Conservation (phyloP, 139 green algal species). For the Zygnema cylindricum region DNA sequence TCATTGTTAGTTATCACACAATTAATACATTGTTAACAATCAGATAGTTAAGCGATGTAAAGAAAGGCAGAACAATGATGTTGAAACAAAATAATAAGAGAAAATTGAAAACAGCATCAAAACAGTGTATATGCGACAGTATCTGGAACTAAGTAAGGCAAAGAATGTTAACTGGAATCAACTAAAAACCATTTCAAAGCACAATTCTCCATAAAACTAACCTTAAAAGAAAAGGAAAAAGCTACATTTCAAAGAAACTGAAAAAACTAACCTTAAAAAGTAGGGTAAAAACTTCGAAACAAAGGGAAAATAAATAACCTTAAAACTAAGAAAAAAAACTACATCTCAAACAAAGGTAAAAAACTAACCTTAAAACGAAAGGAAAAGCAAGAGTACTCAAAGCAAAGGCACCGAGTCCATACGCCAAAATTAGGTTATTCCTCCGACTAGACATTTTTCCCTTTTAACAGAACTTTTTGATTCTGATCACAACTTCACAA, state of each 20-base stretch:
- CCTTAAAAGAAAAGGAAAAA: not conserved
- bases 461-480: not conserved
- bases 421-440: constrained; percentile 4
- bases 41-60: no score
- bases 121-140: no score
- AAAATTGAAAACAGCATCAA: no score
- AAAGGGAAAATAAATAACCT: no score
- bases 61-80: no score
- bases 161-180: no score
- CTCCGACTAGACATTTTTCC: not conserved
- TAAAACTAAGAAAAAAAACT: not conserved
- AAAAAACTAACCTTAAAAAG: not conserved
- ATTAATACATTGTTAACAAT: no score
- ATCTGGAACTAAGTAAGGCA: no score
- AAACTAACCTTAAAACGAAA: constrained; percentile 14
- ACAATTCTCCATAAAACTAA: not conserved
- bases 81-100: no score
- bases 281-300: not conserved
- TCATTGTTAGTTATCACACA: no score
- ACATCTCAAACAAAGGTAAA: not conserved
- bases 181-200: constrained; percentile 6
- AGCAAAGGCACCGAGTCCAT: constrained; percentile 1
- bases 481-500: not conserved
- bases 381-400: not conserved
- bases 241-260: not conserved